These are phyloP conservation scores for Hyphopichia pseudoburtonii DNA, from an alignment of 1,139 yeast species.

Conservation along the genomic window DNA sequence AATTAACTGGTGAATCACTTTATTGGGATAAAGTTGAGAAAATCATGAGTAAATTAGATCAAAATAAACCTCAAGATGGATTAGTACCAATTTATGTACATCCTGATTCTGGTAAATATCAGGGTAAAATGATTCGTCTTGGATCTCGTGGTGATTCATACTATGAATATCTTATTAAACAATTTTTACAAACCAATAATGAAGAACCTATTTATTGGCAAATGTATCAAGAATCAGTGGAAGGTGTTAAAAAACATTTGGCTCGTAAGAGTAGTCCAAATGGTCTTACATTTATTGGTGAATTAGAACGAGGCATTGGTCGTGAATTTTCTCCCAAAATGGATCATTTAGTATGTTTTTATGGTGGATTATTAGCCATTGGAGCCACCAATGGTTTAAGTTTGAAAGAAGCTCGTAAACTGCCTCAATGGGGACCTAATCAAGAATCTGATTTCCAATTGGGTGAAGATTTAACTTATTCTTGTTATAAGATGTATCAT, in stretches of 20 bases:
- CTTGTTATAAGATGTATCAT: constrained; percentile 83
- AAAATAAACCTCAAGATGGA: constrained; percentile 61
- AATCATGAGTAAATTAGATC: constrained; percentile 66
- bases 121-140: constrained; percentile 64
- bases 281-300: constrained; percentile 73
- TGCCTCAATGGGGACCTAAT: constrained; percentile 35
- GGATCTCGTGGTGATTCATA: constrained; percentile 95
- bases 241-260: constrained; percentile 66
- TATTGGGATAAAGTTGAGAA: constrained; percentile 81
- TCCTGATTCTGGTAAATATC: constrained; percentile 73
- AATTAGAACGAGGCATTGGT: constrained; percentile 64
- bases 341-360: constrained; percentile 94
- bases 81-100: constrained; percentile 78
- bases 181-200: constrained; percentile 74
- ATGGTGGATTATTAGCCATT: constrained; percentile 85
- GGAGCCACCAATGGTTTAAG: constrained; percentile 80
- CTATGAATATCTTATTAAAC: constrained; percentile 86
- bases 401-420: constrained; percentile 39
- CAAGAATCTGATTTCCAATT: constrained; percentile 56
- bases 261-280: constrained; percentile 62
- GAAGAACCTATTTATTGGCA: constrained; percentile 61
- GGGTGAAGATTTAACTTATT: constrained; percentile 73
- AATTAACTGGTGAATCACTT: constrained; percentile 72
- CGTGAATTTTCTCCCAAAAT: constrained; percentile 69
- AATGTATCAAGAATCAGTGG: constrained; percentile 77